Conservation (phyloP, 1,139 yeast genomes). For the Pichia sp. region DNA sequence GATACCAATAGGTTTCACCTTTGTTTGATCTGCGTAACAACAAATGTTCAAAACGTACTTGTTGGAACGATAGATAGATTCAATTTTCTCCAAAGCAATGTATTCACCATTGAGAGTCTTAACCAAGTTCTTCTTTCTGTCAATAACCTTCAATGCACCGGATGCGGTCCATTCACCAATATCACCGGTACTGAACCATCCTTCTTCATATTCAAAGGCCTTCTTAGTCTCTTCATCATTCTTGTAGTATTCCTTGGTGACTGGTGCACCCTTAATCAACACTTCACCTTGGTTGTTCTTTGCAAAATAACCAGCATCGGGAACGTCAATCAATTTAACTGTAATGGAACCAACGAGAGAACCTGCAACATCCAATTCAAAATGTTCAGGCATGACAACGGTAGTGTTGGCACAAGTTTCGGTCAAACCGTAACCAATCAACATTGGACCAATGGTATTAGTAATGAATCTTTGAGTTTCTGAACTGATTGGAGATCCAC, state of each 20-base stretch:
- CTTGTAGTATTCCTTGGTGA: slow-evolving; percentile 71
- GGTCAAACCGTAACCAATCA: slow-evolving; percentile 94
- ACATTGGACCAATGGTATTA: slow-evolving; percentile 76
- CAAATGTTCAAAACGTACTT: slow-evolving; percentile 72
- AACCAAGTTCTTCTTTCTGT: slow-evolving; percentile 93
- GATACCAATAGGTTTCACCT: slow-evolving; percentile 89
- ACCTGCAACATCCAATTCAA: slow-evolving; percentile 75
- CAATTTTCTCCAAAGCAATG: slow-evolving; percentile 92
- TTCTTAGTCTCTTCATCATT: slow-evolving; percentile 75
- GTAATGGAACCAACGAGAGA: slow-evolving; percentile 77
- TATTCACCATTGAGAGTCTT: slow-evolving; percentile 97
- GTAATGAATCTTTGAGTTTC: slow-evolving; percentile 85
- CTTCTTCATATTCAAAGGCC: slow-evolving; percentile 70
- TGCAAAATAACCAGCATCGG: slow-evolving; percentile 89
- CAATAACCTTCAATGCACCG: slow-evolving; percentile 80
- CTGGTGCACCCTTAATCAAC: slow-evolving; percentile 66
- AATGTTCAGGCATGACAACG: slow-evolving; percentile 55
- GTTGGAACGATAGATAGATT: slow-evolving; percentile 79
- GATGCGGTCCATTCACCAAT: slow-evolving; percentile 86
- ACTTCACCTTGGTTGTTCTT: slow-evolving; percentile 93
- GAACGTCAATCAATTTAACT: slow-evolving; percentile 83
- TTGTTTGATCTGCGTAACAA: slow-evolving; percentile 82
- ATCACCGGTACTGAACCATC: slow-evolving; percentile 98
- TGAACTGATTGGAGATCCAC: slow-evolving; percentile 86
- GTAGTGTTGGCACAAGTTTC: slow-evolving; percentile 92